Evolutionary conservation across 805 yeast species (phyloP).

Genomic region (Wickerhamiella allomyrinae): DNA sequence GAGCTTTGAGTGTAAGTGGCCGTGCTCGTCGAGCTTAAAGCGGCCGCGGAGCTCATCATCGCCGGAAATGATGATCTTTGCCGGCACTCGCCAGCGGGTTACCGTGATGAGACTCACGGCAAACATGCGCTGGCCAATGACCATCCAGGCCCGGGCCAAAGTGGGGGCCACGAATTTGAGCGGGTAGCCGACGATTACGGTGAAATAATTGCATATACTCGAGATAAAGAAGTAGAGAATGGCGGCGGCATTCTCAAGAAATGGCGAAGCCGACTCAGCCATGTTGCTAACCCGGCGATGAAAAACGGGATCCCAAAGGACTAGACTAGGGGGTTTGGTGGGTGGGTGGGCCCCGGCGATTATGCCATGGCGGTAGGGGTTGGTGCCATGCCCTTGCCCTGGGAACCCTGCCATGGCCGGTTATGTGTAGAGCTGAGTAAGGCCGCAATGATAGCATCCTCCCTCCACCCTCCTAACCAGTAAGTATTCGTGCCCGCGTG

Average conservation of each 20-base stretch:
- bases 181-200: constrained; percentile 12
- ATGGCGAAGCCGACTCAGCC: too few species aligned
- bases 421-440: neutral
- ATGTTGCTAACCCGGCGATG: too few species aligned
- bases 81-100: constrained; percentile 9
- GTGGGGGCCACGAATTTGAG: constrained; percentile 6
- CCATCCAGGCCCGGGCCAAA: constrained; percentile 14
- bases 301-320: too few species aligned
- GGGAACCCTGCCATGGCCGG: neutral
- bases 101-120: constrained; percentile 7
- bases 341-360: too few species aligned
- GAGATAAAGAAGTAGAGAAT: constrained; percentile 7
- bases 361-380: too few species aligned
- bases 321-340: too few species aligned
- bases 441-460: neutral
- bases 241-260: too few species aligned
- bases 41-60: neutral
- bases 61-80: constrained; percentile 10
- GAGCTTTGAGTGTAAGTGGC: constrained; percentile 19
- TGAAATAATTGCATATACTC: constrained; percentile 5
- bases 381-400: too few species aligned
- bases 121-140: constrained; percentile 12
- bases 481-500: too few species aligned
- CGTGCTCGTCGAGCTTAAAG: constrained; percentile 3
- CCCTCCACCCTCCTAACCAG: neutral